phyloP scores from a whole-genome alignment of 2,329 filamentous ascomycete species.

The Rutstroemia sp. region DNA sequence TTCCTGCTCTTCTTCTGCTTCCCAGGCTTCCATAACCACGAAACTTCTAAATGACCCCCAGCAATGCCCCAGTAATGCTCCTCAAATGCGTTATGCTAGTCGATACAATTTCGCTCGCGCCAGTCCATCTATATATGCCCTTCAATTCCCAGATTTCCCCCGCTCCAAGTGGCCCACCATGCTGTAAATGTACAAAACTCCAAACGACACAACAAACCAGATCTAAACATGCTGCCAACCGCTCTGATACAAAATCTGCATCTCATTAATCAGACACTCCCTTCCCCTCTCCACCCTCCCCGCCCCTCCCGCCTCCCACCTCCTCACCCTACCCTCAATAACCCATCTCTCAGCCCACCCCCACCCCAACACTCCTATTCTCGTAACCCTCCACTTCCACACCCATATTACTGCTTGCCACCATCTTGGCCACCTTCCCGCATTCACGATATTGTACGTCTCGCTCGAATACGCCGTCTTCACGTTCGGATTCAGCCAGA shows the following conservation, averaged over 20 bases:
- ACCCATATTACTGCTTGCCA: not conserved
- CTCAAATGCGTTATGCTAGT: too few relatives aligned
- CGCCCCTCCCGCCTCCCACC: too few relatives aligned
- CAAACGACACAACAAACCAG: not conserved
- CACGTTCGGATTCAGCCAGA: slow-evolving; percentile 62
- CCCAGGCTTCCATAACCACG: too few relatives aligned
- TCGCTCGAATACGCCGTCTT: slow-evolving; percentile 55
- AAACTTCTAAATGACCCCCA: too few relatives aligned
- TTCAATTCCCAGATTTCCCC: too few relatives aligned
- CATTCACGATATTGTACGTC: slow-evolving; percentile 33
- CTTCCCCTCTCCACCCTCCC: not conserved
- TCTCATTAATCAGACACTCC: slow-evolving; percentile 45
- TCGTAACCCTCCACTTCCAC: not conserved
- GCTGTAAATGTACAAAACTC: not conserved
- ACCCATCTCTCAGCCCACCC: not conserved
- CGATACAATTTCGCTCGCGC: too few relatives aligned
- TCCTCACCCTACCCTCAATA: not conserved
- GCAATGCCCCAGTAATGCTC: too few relatives aligned
- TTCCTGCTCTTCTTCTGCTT: too few relatives aligned
- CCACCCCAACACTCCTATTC: not conserved
- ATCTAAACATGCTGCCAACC: slow-evolving; percentile 45
- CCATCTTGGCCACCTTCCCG: slow-evolving; percentile 11
- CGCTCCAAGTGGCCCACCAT: too few relatives aligned
- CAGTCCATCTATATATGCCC: too few relatives aligned
- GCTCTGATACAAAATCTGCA: slow-evolving; percentile 49